Evolutionary conservation across 1,284 basidiomycete genomes (phyloP), one percentile per base, ranked within the genome.

Genomic region (Cryptococcus hybrid): DNA sequence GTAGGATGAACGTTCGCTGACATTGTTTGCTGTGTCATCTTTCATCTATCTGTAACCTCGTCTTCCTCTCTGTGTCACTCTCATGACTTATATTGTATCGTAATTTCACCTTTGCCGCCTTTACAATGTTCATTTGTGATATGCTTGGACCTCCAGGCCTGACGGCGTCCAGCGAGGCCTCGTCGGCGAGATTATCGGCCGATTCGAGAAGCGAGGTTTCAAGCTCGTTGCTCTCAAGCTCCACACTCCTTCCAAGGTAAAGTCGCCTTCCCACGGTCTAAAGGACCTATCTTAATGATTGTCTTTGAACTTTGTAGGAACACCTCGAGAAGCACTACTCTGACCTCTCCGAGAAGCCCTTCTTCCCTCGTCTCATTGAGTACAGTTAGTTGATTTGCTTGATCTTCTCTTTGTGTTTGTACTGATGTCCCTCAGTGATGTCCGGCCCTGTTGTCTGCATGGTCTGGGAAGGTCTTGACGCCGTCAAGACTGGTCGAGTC

Each of bases 391-490:
- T 4, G 18, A 18, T 18, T 42, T 37, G 45, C 13, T 13, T 24
- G 45, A 43, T 52, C 24, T 39, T 15, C n/a, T n/a, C 30, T 37
- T 2, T 39, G 36, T 9, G 38, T 13, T 5, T 8, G 18, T 8
- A 13, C 34, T 34, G 3, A 52, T 15, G 6, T 4, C 11, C 18
- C 6, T 1, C 55, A 71, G 70, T 97, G 94, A 84, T 86, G 57
- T 86, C 90, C 63, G 95, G 95, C 64, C 95, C 95, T 69, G 95
- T 99, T 69, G 88, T 96, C 73, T 90, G 85, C 74, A 96, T 97
- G 87, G 95, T 95, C 73, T 97, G 92, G 86, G 85, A 97, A 82
- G 95, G 95, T 70, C 87, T 94, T 72, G 92, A 96, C 77, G 92
- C 91, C 67, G 92, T 96, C 83, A 95, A 95, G 74, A 92, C 90